A percentile compares a stretch with the other conserved stretches of the same genome.
Conservation (phyloP, 352 stramenopile genomes). For the Phytophthora agathidicida region DNA sequence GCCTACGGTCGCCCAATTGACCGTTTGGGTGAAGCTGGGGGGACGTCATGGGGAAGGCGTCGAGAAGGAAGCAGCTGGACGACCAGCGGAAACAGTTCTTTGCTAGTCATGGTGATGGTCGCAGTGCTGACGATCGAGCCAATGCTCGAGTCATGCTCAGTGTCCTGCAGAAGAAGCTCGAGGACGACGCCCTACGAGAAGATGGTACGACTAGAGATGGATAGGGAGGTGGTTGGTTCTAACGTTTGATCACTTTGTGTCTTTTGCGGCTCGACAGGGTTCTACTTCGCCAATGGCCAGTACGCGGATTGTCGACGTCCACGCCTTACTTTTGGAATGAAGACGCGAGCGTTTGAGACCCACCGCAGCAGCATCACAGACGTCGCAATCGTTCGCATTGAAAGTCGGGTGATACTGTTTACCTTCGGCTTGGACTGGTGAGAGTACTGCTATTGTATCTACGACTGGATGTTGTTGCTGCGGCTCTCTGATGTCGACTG, state of each 20-base stretch:
- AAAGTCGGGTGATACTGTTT: slow-evolving; percentile 26
- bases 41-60: slow-evolving; percentile 51
- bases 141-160: slow-evolving; percentile 59
- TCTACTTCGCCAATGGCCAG: slow-evolving; percentile 61
- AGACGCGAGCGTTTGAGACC: slow-evolving; percentile 42
- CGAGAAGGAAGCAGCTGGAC: slow-evolving; percentile 48
- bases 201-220: slow-evolving; percentile 36
- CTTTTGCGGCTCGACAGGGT: slow-evolving; percentile 31
- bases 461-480: too few species aligned
- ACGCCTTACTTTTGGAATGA: slow-evolving; percentile 63
- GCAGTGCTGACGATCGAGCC: slow-evolving; percentile 39
- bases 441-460: neutral
- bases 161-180: slow-evolving; percentile 59
- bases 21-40: too few species aligned
- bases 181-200: slow-evolving; percentile 65
- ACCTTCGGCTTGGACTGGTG: slow-evolving; percentile 63
- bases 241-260: neutral
- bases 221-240: neutral
- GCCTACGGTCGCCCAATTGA: too few species aligned
- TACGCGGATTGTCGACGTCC: slow-evolving; percentile 43
- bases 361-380: slow-evolving; percentile 42
- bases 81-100: slow-evolving; percentile 57
- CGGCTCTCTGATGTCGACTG: neutral
- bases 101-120: slow-evolving; percentile 45
- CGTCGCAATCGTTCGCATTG: slow-evolving; percentile 20